These are phyloP conservation scores for Iberis amara DNA, from an alignment of 441 rosid species.

Conservation along the genomic window DNA sequence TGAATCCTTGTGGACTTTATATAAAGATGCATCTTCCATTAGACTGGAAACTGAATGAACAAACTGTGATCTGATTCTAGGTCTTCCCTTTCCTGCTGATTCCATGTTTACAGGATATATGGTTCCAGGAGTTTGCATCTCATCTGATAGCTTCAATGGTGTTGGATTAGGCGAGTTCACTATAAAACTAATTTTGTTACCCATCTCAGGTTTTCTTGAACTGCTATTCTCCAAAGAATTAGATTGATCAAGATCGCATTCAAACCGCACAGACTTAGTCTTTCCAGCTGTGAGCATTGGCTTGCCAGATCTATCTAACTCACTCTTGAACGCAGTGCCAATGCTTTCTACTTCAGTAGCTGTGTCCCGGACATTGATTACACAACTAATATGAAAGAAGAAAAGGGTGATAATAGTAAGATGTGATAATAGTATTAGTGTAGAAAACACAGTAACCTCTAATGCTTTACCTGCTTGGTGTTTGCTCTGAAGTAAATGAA, in stretches of 20 bases:
- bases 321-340: conserved; percentile 27
- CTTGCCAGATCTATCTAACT: conserved; percentile 11
- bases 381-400: conserved; percentile 38
- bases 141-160: conserved; percentile 56
- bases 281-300: conserved; percentile 28
- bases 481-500: conserved; percentile 32
- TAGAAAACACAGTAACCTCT: background rate
- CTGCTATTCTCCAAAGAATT: conserved; percentile 33
- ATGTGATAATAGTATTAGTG: background rate
- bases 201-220: conserved; percentile 31
- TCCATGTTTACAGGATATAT: conserved; percentile 46
- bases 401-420: conserved; percentile 5
- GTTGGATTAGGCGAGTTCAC: conserved; percentile 46
- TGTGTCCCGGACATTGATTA: conserved; percentile 35
- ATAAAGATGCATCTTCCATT: conserved; percentile 26
- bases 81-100: conserved; percentile 35
- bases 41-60: conserved; percentile 39
- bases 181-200: conserved; percentile 26
- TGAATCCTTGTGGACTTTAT: conserved; percentile 21
- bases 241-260: conserved; percentile 39
- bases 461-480: conserved; percentile 56
- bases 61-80: conserved; percentile 51
- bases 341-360: conserved; percentile 35
- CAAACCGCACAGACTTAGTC: conserved; percentile 60
- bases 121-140: conserved; percentile 82